These are phyloP conservation scores for Hymenoscyphus salicellus DNA, from an alignment of 2,329 filamentous ascomycete genomes.

Conservation along the genomic window DNA sequence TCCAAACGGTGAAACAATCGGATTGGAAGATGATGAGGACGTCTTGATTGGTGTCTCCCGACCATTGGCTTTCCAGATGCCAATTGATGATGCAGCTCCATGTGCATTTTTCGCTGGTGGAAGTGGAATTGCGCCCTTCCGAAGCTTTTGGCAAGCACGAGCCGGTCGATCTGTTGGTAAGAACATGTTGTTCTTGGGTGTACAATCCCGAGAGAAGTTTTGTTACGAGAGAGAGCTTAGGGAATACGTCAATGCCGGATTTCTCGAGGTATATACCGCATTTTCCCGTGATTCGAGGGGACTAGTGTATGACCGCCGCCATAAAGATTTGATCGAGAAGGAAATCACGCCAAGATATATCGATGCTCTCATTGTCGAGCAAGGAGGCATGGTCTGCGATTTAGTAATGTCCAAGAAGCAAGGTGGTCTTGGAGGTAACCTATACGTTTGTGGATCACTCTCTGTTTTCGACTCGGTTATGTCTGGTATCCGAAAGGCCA, in stretches of 20 bases:
- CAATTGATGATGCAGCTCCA: slow-evolving; percentile 48
- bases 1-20: slow-evolving; percentile 40
- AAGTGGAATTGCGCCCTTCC: slow-evolving; percentile 52
- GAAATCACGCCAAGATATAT: slow-evolving; percentile 51
- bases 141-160: slow-evolving; percentile 53
- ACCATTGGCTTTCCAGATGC: slow-evolving; percentile 51
- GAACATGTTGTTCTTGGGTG: slow-evolving; percentile 51
- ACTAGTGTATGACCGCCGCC: slow-evolving; percentile 43
- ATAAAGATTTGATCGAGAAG: slow-evolving; percentile 47
- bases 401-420: slow-evolving; percentile 56
- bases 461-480: slow-evolving; percentile 53
- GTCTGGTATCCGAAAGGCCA: slow-evolving; percentile 53
- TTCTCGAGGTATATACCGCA: slow-evolving; percentile 52
- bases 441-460: slow-evolving; percentile 50
- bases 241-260: slow-evolving; percentile 44
- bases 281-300: slow-evolving; percentile 51
- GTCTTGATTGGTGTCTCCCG: slow-evolving; percentile 52
- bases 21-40: slow-evolving; percentile 42
- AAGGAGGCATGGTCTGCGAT: slow-evolving; percentile 50
- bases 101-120: slow-evolving; percentile 54
- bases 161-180: slow-evolving; percentile 41
- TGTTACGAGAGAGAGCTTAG: slow-evolving; percentile 50
- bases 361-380: slow-evolving; percentile 50
- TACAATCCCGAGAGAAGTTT: slow-evolving; percentile 52
- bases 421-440: slow-evolving; percentile 47